Evolutionary conservation across 352 stramenopile species (phyloP), one percentile per base, ranked within the genome.

Genomic region (Phytophthora podocarpi): DNA sequence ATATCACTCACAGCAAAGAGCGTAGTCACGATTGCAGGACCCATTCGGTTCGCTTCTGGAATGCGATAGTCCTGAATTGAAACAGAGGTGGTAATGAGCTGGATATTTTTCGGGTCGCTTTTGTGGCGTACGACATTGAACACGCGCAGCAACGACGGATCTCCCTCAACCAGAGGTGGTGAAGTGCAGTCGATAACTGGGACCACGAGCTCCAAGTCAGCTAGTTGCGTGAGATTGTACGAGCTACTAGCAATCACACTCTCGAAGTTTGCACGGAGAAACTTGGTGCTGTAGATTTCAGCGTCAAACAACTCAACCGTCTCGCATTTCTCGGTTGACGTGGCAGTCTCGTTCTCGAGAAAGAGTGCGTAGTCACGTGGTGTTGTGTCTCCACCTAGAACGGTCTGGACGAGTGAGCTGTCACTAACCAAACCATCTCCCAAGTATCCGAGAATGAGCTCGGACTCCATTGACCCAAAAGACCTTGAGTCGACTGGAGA

Each of bases 131-230:
- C 60, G 16, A 87, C 35, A 28, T 82, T 81, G 40, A 72, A 83
- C n/a, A 83, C 51, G 0, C 57, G 56, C 5, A 64, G 27, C 5
- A 70, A 48, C 1, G 68, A 72, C 12, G 50, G 47, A 47, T 82
- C 72, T 20, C 13, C 61, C 1, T 60, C 43, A 4, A 59, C 28
- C 11, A 86, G 70, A 34, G 61, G 31, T 6, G 53, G 39, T 6
- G 36, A 70, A 23, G 74, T 56, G 47, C 76, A 86, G 41, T 86
- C 74, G 10, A 86, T 67, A 1, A 86, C 65, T 4, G 74, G 74
- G 0, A 72, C 16, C 2, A 80, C 60, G 3, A 84, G 59, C 28
- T 87, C 69, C 6, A 55, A 43, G 1, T 59, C 46, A 24, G 41
- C 18, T 5, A 86, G 37, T n/a, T 76, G 63, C 4, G 68, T 64